Evolutionary conservation across 345 rosid genomes (phyloP).

Genomic region (Populus ilicifolia): DNA sequence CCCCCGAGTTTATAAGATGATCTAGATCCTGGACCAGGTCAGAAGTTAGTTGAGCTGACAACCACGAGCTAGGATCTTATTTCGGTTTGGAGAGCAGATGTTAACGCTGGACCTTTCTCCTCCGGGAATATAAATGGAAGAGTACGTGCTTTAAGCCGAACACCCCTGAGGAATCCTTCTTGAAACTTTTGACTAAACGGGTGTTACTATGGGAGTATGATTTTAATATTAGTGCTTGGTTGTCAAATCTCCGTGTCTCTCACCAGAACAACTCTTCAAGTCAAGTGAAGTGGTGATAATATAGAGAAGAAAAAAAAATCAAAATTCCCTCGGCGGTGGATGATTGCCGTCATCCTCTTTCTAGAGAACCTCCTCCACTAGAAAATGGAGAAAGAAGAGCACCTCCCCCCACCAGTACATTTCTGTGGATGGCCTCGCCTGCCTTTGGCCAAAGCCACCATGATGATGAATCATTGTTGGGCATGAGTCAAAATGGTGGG

Average conservation of each 20-base stretch:
- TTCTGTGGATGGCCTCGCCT: not conserved
- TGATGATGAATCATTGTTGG: conserved; percentile 9
- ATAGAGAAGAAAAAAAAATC: no score
- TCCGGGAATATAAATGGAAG: no score
- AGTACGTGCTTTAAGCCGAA: no score
- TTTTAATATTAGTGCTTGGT: not conserved
- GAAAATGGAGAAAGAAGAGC: not conserved
- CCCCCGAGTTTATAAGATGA: no score
- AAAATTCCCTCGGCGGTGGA: not conserved
- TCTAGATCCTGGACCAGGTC: no score
- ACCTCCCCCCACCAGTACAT: not conserved
- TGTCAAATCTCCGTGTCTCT: not conserved
- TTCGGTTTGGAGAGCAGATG: no score
- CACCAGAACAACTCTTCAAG: not conserved
- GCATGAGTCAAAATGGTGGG: conserved; percentile 28
- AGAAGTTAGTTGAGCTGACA: no score
- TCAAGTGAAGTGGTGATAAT: not conserved
- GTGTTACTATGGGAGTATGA: no score
- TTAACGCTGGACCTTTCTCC: no score
- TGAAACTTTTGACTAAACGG: no score
- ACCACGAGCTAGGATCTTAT: no score
- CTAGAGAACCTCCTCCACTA: not conserved
- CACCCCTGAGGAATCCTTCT: no score
- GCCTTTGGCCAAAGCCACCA: conserved; percentile 4
- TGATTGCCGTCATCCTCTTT: not conserved